Evolutionary conservation across 2,329 filamentous ascomycete genomes (phyloP), one percentile per base, ranked within the genome.

Genomic region (Elsinoe australis): DNA sequence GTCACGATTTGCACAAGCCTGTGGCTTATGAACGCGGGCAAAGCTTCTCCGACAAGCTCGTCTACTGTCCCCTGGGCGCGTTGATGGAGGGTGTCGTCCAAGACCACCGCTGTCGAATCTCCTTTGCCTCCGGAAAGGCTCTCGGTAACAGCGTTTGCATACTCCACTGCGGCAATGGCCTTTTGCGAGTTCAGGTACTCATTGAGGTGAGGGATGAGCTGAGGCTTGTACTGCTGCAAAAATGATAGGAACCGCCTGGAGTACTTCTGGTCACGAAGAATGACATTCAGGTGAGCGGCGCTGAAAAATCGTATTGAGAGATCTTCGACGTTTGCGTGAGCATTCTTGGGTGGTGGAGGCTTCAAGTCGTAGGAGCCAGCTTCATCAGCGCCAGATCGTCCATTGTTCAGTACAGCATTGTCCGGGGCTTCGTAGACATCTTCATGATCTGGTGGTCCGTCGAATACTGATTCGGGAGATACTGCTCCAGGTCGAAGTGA

Each of bases 1-100:
- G 67, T 69, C 5, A 67, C 66, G 3, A 67, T 47, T 33, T 58
- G 58, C 3, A 66, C 64, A 8, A 71, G 55, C 12, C 60, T 58
- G 46, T 68, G 62, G 3, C 68, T 71, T 19, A 71, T 54, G 47
- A 66, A 70, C 4, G 61, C 65, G 2, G 68, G 68, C 18, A 71
- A 52, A 1, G 65, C 68, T 26, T 68, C 64, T 26, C 64, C 61
- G 5, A 69, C 59, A 49, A 71, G 52, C 2, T 59, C 58, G 22
- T 64, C 58, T 21, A 64, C 63, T 5, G 59, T 59, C 18, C 56
- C 52, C 28, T 55, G 57, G n/a, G 56, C 56, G 21, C 59, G 55
- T 8, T 59, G 56, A 47, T 68, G 59, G 50, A 71, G 71, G 8
- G 55, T 55, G 7, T 59, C 54, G 47, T 70, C 62, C 14, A 71